phyloP scores from a whole-genome alignment of 495 filamentous ascomycete genomes.

The Chaetomium tenue region DNA sequence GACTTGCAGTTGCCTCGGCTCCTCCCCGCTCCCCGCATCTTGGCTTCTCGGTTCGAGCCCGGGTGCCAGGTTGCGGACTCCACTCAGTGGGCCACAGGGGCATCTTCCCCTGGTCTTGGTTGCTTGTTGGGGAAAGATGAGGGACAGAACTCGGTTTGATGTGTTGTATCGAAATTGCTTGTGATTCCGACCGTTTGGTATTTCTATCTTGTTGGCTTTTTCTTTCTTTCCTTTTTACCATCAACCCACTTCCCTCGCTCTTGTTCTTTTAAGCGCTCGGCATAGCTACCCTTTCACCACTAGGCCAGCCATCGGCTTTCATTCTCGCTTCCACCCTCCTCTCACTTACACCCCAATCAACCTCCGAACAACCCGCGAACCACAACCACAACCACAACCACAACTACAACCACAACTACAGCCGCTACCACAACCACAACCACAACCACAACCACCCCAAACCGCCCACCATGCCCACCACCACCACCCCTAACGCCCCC shows the following conservation, averaged over 20 bases:
- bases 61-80: neutral
- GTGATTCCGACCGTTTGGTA: neutral
- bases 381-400: neutral
- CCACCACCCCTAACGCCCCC: conserved; percentile 30
- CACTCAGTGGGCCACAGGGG: conserved; percentile 2
- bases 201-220: neutral
- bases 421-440: no score
- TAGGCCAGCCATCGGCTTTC: neutral
- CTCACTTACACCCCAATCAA: no score
- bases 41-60: neutral
- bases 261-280: neutral
- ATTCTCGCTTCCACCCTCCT: no score
- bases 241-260: neutral
- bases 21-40: conserved; percentile 22
- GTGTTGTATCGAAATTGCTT: neutral
- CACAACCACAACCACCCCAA: neutral
- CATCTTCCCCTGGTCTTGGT: neutral
- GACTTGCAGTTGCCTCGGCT: conserved; percentile 21
- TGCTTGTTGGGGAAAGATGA: neutral
- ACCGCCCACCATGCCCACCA: neutral
- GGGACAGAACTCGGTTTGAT: no score
- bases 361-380: no score
- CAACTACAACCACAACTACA: neutral
- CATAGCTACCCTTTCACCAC: neutral
- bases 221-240: neutral